Evolutionary conservation across 1,284 basidiomycete genomes (phyloP), one percentile per base, ranked within the genome.

Genomic region (Ceraceosorus guamensis): DNA sequence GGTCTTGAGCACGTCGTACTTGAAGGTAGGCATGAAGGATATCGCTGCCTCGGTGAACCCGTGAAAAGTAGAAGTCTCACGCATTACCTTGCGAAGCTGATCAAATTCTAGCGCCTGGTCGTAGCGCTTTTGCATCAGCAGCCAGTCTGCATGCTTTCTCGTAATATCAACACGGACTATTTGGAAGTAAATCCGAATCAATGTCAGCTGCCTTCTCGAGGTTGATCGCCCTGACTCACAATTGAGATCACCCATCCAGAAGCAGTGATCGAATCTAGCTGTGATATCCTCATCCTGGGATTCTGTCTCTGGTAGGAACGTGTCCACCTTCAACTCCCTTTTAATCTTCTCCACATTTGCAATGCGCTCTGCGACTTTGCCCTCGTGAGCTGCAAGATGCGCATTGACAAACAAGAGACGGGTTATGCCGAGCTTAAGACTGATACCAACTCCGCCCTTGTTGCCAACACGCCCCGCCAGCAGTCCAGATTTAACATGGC

Each of bases 391-490:
- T 39, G 89, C 87, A n/a, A 92, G 79, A 75, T 92, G 90, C 0
- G 87, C 87, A 65, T 91, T 91, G 62, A 92, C 78, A 72, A 92
- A 90, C 13, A 92, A 79, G 37, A 91, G 79, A 0, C 87, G 85
- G 5, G 83, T 84, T 4, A 83, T 83, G 49, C 82, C 84, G 14
- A 92, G 78, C 61, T 88, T 85, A 47, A 91, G 73, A 56, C 86
- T 87, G 60, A 91, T 85, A 13, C 87, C 90, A 14, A 90, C 86
- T 11, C 85, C 88, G 35, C 80, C 80, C 65, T 81, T 81, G 71
- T 91, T 91, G 2, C 89, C 89, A 1, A 91, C 81, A 44, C 89
- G 80, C 0, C 90, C 89, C 7, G 88, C 87, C 39, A 91, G 86
- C n/a, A 92, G 78, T 7, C 89, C 89, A 30, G 88, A 83, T 7